Percentiles rank a stretch among this genome's conserved stretches.
Evolutionary conservation across 805 yeast species (phyloP).

Genomic region (Candida ovalis): DNA sequence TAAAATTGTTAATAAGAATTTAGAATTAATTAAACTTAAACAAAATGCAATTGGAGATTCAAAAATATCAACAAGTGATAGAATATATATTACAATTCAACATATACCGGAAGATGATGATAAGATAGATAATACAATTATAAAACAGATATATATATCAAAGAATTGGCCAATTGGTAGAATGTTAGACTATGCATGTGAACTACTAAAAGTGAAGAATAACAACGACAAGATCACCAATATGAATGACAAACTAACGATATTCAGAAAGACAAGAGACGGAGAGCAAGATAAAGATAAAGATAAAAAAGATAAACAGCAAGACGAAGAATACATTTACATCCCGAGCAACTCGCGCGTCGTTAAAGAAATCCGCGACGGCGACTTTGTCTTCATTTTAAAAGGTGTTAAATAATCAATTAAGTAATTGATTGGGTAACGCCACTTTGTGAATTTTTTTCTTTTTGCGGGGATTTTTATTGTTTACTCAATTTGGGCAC

Average conservation of each 20-base stretch:
- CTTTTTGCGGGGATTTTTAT: not conserved
- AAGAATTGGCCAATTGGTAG: slow-evolving; percentile 59
- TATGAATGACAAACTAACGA: slow-evolving; percentile 38
- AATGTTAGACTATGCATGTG: slow-evolving; percentile 51
- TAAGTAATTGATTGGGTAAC: not conserved
- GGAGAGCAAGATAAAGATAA: slow-evolving; percentile 29
- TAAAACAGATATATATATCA: slow-evolving; percentile 43
- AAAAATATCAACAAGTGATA: slow-evolving; percentile 38
- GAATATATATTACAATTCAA: slow-evolving; percentile 48
- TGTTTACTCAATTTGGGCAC: no score
- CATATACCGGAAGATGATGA: slow-evolving; percentile 33
- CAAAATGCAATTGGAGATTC: slow-evolving; percentile 50
- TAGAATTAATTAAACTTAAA: slow-evolving; percentile 38
- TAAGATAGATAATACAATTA: slow-evolving; percentile 3
- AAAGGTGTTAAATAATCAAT: slow-evolving; percentile 35
- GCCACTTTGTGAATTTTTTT: no score
- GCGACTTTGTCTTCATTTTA: slow-evolving; percentile 50
- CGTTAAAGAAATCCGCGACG: slow-evolving; percentile 38
- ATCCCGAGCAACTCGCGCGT: slow-evolving; percentile 39
- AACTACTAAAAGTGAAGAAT: slow-evolving; percentile 43
- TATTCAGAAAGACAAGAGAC: slow-evolving; percentile 44
- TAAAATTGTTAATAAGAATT: slow-evolving; percentile 26
- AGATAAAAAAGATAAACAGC: slow-evolving; percentile 10
- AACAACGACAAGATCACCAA: slow-evolving; percentile 44
- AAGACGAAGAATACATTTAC: slow-evolving; percentile 25